Evolutionary conservation across 2,329 filamentous ascomycete genomes (phyloP).

Genomic region (Ceratocystis cacaofunesta): DNA sequence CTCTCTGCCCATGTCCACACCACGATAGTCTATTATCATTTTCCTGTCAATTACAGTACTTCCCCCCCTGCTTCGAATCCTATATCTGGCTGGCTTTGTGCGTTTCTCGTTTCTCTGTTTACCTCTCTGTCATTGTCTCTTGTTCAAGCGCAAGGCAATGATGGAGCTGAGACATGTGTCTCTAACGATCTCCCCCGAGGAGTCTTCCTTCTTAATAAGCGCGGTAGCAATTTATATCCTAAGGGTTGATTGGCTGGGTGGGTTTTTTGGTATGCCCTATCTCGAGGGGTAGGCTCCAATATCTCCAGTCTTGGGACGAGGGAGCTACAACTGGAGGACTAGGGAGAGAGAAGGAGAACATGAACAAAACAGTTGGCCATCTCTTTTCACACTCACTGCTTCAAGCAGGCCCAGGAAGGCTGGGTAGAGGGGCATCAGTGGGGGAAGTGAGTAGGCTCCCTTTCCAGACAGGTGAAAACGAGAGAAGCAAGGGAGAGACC

Average conservation of each 20-base stretch:
- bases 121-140: too few relatives aligned
- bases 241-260: too few relatives aligned
- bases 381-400: not conserved
- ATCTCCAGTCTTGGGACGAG: not conserved
- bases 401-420: not conserved
- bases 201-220: not conserved
- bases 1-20: not conserved
- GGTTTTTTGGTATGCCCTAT: not conserved
- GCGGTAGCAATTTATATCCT: not conserved
- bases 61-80: not conserved
- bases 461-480: not conserved
- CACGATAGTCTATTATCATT: not conserved
- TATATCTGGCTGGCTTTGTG: not conserved
- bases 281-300: not conserved
- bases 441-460: not conserved
- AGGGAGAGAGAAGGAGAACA: not conserved
- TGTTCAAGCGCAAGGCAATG: too few relatives aligned
- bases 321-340: not conserved
- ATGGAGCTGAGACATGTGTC: too few relatives aligned
- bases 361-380: not conserved
- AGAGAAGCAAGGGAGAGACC: not conserved
- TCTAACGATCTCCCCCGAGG: not conserved
- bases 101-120: not conserved
- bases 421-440: not conserved
- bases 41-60: not conserved